These are phyloP conservation scores for Sugiyamaella paludigena DNA, from an alignment of 1,139 yeast genomes.

Conservation along the genomic window DNA sequence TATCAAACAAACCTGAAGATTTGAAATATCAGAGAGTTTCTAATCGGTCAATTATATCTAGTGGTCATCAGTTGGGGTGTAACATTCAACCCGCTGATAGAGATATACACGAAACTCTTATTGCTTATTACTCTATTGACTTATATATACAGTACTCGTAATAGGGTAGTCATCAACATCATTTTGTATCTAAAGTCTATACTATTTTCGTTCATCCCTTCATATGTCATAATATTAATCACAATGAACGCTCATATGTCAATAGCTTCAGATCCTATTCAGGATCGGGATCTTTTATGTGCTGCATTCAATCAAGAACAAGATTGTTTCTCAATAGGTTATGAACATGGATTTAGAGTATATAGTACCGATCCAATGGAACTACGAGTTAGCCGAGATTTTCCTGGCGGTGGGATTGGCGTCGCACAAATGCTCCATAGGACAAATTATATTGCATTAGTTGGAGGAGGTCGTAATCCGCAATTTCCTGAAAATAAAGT, in stretches of 20 bases:
- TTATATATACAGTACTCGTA: no score
- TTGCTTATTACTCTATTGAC: no score
- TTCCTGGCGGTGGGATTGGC: conserved; percentile 61
- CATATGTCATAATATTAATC: neutral
- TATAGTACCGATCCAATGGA: conserved; percentile 87
- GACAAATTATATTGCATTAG: conserved; percentile 83
- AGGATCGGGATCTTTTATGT: conserved; percentile 44
- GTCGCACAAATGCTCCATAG: conserved; percentile 78
- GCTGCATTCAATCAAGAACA: conserved; percentile 84
- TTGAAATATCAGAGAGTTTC: no score
- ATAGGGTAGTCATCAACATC: no score
- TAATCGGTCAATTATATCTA: no score
- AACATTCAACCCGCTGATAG: no score
- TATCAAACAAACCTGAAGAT: no score
- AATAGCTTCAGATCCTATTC: conserved; percentile 7
- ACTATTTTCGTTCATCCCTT: no score
- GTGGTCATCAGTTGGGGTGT: no score
- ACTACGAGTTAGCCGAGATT: conserved; percentile 61
- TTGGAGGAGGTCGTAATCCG: conserved; percentile 85
- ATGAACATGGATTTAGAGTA: conserved; percentile 80
- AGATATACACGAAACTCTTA: no score
- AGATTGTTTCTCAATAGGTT: conserved; percentile 84
- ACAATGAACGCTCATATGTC: conserved; percentile 14
- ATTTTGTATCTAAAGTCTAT: no score
- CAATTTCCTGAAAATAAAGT: conserved; percentile 69